Conservation (phyloP, 257 asterid genomes). For the Paulownia fortunei region DNA sequence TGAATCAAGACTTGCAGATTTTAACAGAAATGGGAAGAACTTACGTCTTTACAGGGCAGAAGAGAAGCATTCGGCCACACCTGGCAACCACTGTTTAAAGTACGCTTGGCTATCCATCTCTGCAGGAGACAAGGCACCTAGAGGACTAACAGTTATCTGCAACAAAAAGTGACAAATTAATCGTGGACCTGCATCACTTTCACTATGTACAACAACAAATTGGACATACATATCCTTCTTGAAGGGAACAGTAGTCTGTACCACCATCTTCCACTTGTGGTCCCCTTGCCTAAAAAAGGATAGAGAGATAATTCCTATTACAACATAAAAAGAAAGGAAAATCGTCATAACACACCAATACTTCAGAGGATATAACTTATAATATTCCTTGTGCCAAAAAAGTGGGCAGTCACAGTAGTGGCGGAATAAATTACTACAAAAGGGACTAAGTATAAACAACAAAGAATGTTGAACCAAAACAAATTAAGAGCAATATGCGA, state of each 20-base stretch:
- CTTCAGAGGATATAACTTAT: slow-evolving; percentile 32
- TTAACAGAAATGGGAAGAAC: slow-evolving; percentile 28
- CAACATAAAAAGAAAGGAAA: slow-evolving; percentile 20
- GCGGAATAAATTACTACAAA: neutral
- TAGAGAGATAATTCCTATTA: slow-evolving; percentile 24
- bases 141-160: slow-evolving; percentile 84
- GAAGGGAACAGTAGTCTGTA: slow-evolving; percentile 65
- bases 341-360: slow-evolving; percentile 1
- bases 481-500: neutral
- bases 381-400: neutral
- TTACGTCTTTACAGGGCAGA: slow-evolving; percentile 55
- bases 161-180: slow-evolving; percentile 29
- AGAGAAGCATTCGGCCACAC: slow-evolving; percentile 44
- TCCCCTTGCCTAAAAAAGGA: slow-evolving; percentile 59
- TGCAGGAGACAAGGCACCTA: slow-evolving; percentile 76
- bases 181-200: slow-evolving; percentile 12
- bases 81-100: slow-evolving; percentile 66
- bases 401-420: neutral
- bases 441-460: neutral
- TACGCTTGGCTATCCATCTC: slow-evolving; percentile 53
- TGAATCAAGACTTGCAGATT: slow-evolving; percentile 4
- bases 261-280: slow-evolving; percentile 55
- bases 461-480: neutral
- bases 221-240: slow-evolving; percentile 81
- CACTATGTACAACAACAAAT: slow-evolving; percentile 7